Conservation (phyloP, 495 filamentous ascomycete genomes). For the Amniculicola lignicola region DNA sequence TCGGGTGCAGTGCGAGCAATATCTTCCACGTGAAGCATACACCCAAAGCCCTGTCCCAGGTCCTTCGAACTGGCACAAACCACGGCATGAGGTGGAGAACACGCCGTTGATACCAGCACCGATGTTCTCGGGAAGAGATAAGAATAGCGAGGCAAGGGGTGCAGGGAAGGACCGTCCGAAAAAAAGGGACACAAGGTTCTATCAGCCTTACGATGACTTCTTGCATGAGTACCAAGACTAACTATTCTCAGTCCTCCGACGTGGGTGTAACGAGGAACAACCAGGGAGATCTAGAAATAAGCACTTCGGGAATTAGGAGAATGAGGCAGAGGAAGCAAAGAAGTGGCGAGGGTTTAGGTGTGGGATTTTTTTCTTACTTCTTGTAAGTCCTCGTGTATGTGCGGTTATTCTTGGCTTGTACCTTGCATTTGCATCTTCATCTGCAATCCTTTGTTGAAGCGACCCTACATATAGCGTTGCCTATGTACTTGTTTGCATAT, state of each 20-base stretch:
- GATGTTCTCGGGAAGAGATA: not conserved
- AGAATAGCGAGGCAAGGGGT: not conserved
- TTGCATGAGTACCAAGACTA: constrained; percentile 14
- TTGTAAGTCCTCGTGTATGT: not conserved
- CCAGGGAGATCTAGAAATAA: too few species aligned
- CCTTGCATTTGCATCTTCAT: not conserved
- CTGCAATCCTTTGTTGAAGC: not conserved
- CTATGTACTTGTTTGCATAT: not conserved
- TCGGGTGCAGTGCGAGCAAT: not conserved
- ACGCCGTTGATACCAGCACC: not conserved
- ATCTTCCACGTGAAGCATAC: not conserved
- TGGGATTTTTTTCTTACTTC: not conserved
- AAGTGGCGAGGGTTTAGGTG: too few species aligned
- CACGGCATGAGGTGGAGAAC: not conserved
- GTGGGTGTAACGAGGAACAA: too few species aligned
- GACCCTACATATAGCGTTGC: too few species aligned
- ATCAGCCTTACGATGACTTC: constrained; percentile 22
- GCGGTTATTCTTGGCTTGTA: not conserved
- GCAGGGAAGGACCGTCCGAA: not conserved
- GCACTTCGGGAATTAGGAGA: too few species aligned
- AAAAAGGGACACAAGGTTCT: constrained; percentile 25
- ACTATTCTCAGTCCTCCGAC: too few species aligned
- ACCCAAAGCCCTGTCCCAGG: not conserved
- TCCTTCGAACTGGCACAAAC: not conserved
- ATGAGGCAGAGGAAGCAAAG: too few species aligned